Conservation (phyloP, 1,139 yeast genomes). For the Zhuliangozyma blackwelliae region DNA sequence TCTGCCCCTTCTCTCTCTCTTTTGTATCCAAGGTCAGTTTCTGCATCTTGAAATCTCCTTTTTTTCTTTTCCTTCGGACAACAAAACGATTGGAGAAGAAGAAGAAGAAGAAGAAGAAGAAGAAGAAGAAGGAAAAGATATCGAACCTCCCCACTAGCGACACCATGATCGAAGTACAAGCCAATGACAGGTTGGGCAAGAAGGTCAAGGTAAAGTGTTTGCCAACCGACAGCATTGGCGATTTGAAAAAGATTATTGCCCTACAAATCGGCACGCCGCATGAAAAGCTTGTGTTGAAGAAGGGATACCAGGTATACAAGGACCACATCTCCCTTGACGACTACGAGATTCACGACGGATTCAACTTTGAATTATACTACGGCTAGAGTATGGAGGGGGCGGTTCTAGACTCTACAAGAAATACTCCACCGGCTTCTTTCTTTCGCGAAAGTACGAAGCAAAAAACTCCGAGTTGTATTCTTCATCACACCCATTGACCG, state of each 20-base stretch:
- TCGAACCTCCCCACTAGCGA: no score
- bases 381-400: conserved; percentile 23
- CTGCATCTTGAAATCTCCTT: neutral
- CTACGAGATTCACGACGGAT: conserved; percentile 90
- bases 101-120: neutral
- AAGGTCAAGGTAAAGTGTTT: conserved; percentile 84
- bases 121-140: no score
- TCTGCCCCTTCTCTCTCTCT: no score
- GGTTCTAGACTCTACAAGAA: conserved; percentile 41
- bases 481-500: conserved; percentile 33
- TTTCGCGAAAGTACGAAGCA: conserved; percentile 18
- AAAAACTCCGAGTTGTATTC: conserved; percentile 17
- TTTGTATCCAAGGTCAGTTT: no score
- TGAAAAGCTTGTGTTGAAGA: conserved; percentile 63
- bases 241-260: conserved; percentile 78
- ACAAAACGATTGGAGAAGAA: neutral
- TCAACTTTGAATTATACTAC: conserved; percentile 79
- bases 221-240: conserved; percentile 85
- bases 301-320: conserved; percentile 76
- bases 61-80: no score
- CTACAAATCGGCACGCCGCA: conserved; percentile 75
- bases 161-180: conserved; percentile 30
- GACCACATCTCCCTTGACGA: conserved; percentile 90
- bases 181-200: conserved; percentile 68
- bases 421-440: conserved; percentile 59